These are phyloP conservation scores for Neurospora sp. DNA, from an alignment of 495 filamentous ascomycete species.

Conservation along the genomic window DNA sequence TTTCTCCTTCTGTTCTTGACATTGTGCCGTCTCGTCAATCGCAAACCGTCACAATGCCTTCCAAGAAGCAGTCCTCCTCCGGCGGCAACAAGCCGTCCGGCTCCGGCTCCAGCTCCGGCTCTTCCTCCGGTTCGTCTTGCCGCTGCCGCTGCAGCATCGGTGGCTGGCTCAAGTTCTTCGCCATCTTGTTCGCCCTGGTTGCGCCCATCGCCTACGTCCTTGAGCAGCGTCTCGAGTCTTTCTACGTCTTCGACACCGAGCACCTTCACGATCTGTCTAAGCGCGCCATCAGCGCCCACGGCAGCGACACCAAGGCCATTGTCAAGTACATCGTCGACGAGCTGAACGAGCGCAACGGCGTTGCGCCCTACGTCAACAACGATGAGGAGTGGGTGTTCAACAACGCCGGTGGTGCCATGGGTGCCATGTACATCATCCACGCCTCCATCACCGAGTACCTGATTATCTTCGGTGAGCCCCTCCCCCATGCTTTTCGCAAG, in stretches of 20 bases:
- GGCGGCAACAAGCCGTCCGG: not conserved
- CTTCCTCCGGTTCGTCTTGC: not conserved
- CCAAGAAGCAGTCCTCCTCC: constrained; percentile 3
- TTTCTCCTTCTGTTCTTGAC: not conserved
- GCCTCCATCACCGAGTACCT: constrained; percentile 67
- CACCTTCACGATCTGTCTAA: constrained; percentile 59
- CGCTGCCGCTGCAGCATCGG: constrained; percentile 17
- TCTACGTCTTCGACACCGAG: constrained; percentile 65
- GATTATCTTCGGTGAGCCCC: constrained; percentile 57
- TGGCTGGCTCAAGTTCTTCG: constrained; percentile 42
- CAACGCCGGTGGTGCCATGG: constrained; percentile 80
- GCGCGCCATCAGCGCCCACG: constrained; percentile 53
- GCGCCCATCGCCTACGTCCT: constrained; percentile 50
- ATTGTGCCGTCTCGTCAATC: not conserved
- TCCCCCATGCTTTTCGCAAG: not conserved
- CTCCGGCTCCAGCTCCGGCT: constrained; percentile 1
- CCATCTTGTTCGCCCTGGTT: constrained; percentile 49
- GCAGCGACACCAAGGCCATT: constrained; percentile 59
- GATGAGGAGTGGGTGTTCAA: constrained; percentile 63
- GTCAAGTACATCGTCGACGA: constrained; percentile 55
- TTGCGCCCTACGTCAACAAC: constrained; percentile 43
- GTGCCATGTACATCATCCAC: constrained; percentile 81
- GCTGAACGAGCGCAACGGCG: constrained; percentile 31
- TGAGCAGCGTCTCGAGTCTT: constrained; percentile 57
- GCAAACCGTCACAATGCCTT: constrained; percentile 8